Base-by-base conservation (phyloP, 2,329 filamentous ascomycete genomes). In the Aspergillus aculeatus region DNA sequence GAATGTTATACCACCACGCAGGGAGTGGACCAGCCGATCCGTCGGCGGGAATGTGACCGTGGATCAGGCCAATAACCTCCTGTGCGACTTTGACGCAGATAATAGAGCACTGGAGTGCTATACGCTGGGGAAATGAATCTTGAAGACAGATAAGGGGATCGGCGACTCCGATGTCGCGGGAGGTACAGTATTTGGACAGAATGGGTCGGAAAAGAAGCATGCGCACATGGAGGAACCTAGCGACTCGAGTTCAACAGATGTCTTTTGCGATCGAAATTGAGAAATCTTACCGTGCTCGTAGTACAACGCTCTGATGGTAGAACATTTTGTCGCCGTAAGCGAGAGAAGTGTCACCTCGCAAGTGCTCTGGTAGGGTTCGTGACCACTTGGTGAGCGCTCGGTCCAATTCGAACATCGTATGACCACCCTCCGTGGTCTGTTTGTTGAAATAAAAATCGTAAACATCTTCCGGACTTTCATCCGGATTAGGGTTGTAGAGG, bases 1-100 rank as follows among this genome's bases (percentile, higher is more conserved):
- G 66, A 23, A 75, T 73, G 4, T 74, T 72, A 51, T 75, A 75
- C 73, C 74, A 75, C 73, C 73, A 76, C 1, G 73, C 72, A 6
- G 73, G 73, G 41, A 75, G 62, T 0, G 68, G 69, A 0, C 72
- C 73, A 2, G 67, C 62, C 1, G 67, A 68, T 1, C 67, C 68
- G 35, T 73, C 68, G 1, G 62, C 44, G 1, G 72, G 70, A 3
- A 72, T 64, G 24, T 73, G 69, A 7, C 59, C 64, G 41, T 71
- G 61, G 11, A 75, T 73, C 10, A 72, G 54, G 29, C 71, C 63
- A 24, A 76, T 74, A 1, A 70, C 64, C 58, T 74, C 71, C 32
- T 71, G 72, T 0, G 73, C 72, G 0, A 69, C 67, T 38, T 69
- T 71, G 47, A 76, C 69, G 54, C 73, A 76, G 9, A 76, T 69